phyloP scores from a whole-genome alignment of 345 rosid genomes.

The Melaleuca quinquenervia region DNA sequence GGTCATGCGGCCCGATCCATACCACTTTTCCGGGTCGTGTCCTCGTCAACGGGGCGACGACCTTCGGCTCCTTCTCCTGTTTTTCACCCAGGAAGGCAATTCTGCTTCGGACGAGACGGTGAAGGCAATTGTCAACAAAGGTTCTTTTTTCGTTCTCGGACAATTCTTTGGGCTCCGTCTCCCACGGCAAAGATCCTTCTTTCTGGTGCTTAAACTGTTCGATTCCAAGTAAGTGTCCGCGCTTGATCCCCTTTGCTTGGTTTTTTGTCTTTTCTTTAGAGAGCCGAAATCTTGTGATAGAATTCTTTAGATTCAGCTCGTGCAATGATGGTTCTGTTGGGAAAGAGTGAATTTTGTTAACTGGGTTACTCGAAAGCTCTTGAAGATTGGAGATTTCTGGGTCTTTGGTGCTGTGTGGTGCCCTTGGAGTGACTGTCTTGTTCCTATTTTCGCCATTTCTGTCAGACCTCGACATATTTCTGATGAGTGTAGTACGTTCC shows the following conservation, averaged over 20 bases:
- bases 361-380: background rate
- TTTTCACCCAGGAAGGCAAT: background rate
- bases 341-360: background rate
- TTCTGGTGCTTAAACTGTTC: background rate
- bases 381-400: background rate
- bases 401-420: background rate
- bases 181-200: background rate
- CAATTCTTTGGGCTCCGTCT: background rate
- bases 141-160: accelerated
- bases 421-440: background rate
- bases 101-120: background rate
- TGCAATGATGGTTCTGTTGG: background rate
- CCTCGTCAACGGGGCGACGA: background rate
- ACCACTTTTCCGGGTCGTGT: background rate
- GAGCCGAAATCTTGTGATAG: background rate
- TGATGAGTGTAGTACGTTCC: background rate
- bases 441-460: background rate
- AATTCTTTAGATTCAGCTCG: background rate
- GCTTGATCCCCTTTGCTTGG: background rate
- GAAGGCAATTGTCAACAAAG: background rate
- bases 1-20: background rate
- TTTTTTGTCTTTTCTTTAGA: background rate
- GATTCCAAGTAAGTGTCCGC: background rate
- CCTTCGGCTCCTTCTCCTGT: background rate
- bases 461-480: background rate